Conservation (phyloP, 225 moss, liverwort and hornwort species). For the Asterella californica region DNA sequence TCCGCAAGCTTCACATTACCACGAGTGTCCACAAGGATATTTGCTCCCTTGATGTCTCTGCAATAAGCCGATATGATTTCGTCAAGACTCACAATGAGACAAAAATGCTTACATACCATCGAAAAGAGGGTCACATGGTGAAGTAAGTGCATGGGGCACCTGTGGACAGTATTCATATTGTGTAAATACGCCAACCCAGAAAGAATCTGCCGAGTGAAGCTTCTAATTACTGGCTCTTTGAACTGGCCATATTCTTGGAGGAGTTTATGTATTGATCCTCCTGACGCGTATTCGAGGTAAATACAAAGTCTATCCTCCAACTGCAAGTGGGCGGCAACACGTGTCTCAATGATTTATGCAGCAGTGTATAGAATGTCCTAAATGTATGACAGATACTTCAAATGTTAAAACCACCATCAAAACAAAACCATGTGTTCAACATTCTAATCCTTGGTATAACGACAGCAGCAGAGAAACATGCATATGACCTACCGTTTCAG, state of each 20-base stretch:
- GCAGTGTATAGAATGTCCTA: neutral
- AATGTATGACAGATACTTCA: neutral
- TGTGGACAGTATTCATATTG: slow-evolving; percentile 89
- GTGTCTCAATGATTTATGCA: neutral
- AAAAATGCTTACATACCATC: neutral
- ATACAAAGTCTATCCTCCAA: slow-evolving; percentile 84
- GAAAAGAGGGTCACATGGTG: neutral
- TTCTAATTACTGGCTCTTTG: slow-evolving; percentile 67
- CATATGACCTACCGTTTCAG: slow-evolving; percentile 70
- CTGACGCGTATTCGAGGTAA: slow-evolving; percentile 90
- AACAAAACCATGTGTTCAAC: no score
- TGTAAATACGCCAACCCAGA: slow-evolving; percentile 83
- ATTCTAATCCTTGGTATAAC: neutral
- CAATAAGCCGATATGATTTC: neutral
- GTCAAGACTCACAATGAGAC: neutral
- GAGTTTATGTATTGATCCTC: slow-evolving; percentile 80
- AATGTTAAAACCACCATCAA: neutral
- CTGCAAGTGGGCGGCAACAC: slow-evolving; percentile 24
- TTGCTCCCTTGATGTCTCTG: slow-evolving; percentile 94
- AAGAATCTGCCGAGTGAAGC: slow-evolving; percentile 81
- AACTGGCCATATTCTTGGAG: slow-evolving; percentile 65
- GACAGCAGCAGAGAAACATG: neutral
- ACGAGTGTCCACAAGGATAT: slow-evolving; percentile 82
- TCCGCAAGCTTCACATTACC: slow-evolving; percentile 94
- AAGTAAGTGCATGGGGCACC: slow-evolving; percentile 14